Conservation (phyloP, 2,329 filamentous ascomycete genomes). For the Dothistroma pini region DNA sequence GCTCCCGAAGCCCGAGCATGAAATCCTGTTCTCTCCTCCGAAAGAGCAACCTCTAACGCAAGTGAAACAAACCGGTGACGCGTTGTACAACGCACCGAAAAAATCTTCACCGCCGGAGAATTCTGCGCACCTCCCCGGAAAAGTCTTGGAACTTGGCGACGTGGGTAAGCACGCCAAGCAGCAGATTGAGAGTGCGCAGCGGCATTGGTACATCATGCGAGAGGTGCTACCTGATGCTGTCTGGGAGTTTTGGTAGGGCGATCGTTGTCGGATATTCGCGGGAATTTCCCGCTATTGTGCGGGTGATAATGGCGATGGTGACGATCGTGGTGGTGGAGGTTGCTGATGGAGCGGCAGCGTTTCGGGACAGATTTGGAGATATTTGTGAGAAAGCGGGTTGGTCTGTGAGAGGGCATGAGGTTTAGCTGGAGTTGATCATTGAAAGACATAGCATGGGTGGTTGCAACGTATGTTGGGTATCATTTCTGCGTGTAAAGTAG, state of each 20-base stretch:
- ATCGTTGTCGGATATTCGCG: not conserved
- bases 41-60: conserved; percentile 1
- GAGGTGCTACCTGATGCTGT: conserved; percentile 70
- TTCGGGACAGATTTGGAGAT: not conserved
- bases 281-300: not conserved
- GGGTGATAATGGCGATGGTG: not conserved
- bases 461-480: conserved; percentile 1
- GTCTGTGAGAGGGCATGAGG: not conserved
- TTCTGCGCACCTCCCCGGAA: conserved; percentile 33
- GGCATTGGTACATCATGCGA: conserved; percentile 92
- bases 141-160: conserved; percentile 59
- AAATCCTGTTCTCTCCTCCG: conserved; percentile 37
- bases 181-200: conserved; percentile 71
- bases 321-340: not conserved
- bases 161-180: conserved; percentile 64
- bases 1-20: conserved; percentile 67
- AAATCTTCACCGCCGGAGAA: not conserved
- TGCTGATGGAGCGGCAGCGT: not conserved
- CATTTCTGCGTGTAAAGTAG: not conserved
- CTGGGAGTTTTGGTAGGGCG: conserved; percentile 77
- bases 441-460: not conserved
- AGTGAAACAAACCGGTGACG: conserved; percentile 8
- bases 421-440: not conserved
- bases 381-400: conserved; percentile 6
- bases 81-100: conserved; percentile 4